These are phyloP conservation scores for Pythium apleroticum DNA, from an alignment of 352 stramenopile genomes.

Conservation along the genomic window DNA sequence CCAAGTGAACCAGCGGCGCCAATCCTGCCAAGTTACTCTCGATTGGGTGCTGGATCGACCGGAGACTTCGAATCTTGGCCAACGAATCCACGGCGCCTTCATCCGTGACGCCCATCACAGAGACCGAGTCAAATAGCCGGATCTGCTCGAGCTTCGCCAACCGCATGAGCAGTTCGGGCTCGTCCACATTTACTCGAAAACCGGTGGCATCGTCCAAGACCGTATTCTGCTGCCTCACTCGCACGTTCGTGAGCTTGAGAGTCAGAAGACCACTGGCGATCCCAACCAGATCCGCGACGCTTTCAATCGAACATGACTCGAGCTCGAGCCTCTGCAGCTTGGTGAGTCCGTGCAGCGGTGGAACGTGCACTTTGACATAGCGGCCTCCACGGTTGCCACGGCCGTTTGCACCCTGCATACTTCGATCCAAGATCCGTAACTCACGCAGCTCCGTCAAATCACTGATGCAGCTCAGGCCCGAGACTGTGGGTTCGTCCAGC, in stretches of 20 bases:
- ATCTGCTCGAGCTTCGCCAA: background rate
- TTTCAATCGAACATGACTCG: background rate
- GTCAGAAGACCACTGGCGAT: background rate
- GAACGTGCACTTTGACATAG: background rate
- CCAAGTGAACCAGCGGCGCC: background rate
- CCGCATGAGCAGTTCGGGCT: background rate
- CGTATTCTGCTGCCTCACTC: background rate
- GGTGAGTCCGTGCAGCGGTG: background rate
- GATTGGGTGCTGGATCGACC: background rate
- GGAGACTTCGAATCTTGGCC: background rate
- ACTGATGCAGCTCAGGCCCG: background rate
- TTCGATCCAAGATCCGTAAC: background rate
- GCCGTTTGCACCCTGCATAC: too few species aligned
- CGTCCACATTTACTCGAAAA: background rate
- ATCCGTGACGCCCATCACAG: background rate
- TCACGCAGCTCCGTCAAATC: background rate
- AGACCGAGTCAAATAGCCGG: background rate
- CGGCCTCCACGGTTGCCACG: background rate
- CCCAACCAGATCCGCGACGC: background rate
- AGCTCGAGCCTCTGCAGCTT: background rate
- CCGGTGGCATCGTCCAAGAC: background rate
- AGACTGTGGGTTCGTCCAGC: background rate
- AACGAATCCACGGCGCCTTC: background rate
- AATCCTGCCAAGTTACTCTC: background rate
- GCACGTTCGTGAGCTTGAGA: background rate